Evolutionary conservation across 345 rosid genomes (phyloP), one percentile per base, ranked within the genome.

Genomic region (Lepidium aucheri): DNA sequence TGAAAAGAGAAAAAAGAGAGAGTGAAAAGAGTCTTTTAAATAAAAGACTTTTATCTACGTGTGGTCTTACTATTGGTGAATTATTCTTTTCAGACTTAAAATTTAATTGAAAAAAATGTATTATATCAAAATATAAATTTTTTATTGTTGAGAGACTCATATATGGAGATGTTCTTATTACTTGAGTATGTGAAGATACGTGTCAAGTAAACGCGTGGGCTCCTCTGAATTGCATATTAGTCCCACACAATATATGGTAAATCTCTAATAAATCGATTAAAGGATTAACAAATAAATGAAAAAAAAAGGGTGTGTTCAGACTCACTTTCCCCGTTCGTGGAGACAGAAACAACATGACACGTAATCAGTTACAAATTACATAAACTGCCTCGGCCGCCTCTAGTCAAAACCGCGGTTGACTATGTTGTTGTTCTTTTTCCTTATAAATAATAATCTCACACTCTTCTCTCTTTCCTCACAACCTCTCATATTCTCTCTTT

Each of bases 401-500:
- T n/a, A 72, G 77, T 66, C 77, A 66, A 73, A 73, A 58, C 72
- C 77, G 77, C 58, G 63, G 73, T 60, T 67, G 63, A 67, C 68
- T 65, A 14, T 49, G 2, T 45, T n/a, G 2, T 32, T 45, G 20
- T 56, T 5, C 0, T 28, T 5, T 28, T 40, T 16, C 55, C 2
- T 6, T 62, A 70, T 71, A 71, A 63, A 64, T 46, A 41, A 4
- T 4, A 28, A n/a, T 4, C 50, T 5, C 17, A 40, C 42, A 63
- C 44, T 30, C 10, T 0, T 11, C 74, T 38, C 32, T 49, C 20
- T 15, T 36, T 26, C 1, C 9, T 24, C 46, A 11, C 42, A 47
- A 14, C 15, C 6, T 10, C 63, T 15, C 55, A 57, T 13, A 45
- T 53, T 42, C 56, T 42, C 50, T 8, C 10, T 17, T 11, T 67